Conservation (phyloP, 768 basidiomycete genomes). For the Leccinum arenicola region DNA sequence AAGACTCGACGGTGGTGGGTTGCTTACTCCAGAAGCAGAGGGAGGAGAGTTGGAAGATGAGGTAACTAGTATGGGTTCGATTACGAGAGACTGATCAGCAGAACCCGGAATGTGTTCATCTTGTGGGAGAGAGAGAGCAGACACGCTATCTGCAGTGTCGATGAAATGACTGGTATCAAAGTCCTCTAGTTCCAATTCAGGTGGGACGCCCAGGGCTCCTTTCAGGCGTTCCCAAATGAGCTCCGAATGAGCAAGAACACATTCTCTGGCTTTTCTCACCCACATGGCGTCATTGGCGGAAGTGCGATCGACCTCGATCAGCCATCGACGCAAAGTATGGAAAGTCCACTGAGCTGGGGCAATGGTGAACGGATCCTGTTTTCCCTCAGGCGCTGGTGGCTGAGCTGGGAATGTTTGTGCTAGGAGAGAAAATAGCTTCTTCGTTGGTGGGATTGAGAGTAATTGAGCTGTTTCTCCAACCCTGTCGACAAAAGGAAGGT, state of each 20-base stretch:
- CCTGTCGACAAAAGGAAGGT: conserved; percentile 85
- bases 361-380: conserved; percentile 36
- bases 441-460: conserved; percentile 61
- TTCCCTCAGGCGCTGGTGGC: conserved; percentile 20
- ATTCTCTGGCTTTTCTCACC: conserved; percentile 70
- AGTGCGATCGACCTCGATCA: conserved; percentile 62
- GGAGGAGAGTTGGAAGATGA: conserved; percentile 23
- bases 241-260: conserved; percentile 74
- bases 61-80: conserved; percentile 53
- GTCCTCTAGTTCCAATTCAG: conserved; percentile 73
- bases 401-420: conserved; percentile 60
- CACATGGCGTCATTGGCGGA: conserved; percentile 68
- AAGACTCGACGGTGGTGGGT: conserved; percentile 40
- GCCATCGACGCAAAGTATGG: conserved; percentile 62
- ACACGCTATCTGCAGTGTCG: neutral
- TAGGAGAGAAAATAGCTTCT: conserved; percentile 69
- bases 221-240: conserved; percentile 92
- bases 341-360: conserved; percentile 74
- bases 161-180: neutral
- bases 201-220: conserved; percentile 82
- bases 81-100: conserved; percentile 27
- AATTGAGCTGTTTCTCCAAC: conserved; percentile 71
- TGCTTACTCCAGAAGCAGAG: conserved; percentile 19
- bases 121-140: neutral
- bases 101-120: neutral